Conservation (phyloP, 768 basidiomycete genomes). For the Tulasnella calospora region DNA sequence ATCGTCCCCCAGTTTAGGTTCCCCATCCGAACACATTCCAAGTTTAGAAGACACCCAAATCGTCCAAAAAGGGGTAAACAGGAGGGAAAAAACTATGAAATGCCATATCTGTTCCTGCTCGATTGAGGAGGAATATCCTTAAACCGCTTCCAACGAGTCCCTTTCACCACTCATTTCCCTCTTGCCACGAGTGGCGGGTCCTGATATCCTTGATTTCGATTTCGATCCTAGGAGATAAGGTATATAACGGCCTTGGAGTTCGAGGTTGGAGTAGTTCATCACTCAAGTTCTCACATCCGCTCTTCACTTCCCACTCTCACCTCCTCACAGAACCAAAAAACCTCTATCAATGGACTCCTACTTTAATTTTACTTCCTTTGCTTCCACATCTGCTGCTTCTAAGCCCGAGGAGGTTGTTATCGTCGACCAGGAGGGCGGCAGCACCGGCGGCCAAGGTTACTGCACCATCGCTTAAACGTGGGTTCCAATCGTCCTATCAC, state of each 20-base stretch:
- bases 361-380: background rate
- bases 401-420: conserved; percentile 4
- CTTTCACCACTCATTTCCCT: too few relatives aligned
- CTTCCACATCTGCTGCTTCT: background rate
- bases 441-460: background rate
- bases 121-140: too few relatives aligned
- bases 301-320: background rate
- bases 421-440: conserved; percentile 1
- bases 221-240: background rate
- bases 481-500: background rate
- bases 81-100: too few relatives aligned
- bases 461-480: background rate
- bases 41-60: too few relatives aligned
- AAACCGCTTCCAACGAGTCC: too few relatives aligned
- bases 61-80: too few relatives aligned
- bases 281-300: background rate
- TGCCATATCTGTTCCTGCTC: too few relatives aligned
- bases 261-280: background rate
- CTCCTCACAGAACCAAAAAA: background rate
- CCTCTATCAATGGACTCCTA: background rate
- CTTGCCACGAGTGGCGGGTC: too few relatives aligned
- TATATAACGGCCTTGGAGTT: background rate
- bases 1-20: too few relatives aligned
- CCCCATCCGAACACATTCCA: too few relatives aligned
- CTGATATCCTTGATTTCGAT: too few relatives aligned